Conservation (phyloP, 495 filamentous ascomycete species). For the Aspergillus baeticus region DNA sequence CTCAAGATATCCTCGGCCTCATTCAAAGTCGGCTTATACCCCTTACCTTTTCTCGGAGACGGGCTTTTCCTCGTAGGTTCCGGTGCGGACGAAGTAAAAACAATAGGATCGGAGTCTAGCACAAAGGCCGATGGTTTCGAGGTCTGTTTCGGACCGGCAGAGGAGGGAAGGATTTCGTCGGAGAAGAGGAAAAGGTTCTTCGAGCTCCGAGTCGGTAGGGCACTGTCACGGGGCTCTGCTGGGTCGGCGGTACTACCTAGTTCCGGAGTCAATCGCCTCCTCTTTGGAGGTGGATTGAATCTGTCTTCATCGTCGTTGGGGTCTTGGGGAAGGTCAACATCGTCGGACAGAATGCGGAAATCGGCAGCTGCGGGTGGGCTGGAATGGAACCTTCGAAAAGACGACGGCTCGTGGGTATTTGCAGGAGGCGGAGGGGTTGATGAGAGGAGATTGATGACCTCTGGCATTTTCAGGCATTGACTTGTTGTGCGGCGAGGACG, state of each 20-base stretch:
- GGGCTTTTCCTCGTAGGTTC: conserved; percentile 10
- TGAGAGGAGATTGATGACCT: conserved; percentile 43
- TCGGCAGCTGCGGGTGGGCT: conserved; percentile 9
- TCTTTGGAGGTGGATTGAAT: conserved; percentile 37
- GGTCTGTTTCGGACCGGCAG: conserved; percentile 14
- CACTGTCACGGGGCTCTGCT: conserved; percentile 5
- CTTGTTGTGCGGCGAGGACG: not conserved
- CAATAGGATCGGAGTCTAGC: conserved; percentile 49
- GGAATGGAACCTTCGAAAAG: conserved; percentile 17
- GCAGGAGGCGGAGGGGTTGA: conserved; percentile 35
- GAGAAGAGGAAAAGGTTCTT: conserved; percentile 34
- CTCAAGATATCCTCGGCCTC: conserved; percentile 32
- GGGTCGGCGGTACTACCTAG: not conserved
- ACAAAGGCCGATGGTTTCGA: conserved; percentile 3
- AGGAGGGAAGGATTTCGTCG: conserved; percentile 32
- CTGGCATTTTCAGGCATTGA: conserved; percentile 33
- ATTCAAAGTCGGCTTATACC: conserved; percentile 10
- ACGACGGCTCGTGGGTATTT: conserved; percentile 14
- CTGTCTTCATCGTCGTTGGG: conserved; percentile 32
- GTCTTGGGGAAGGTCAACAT: conserved; percentile 43
- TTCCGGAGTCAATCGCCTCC: conserved; percentile 38
- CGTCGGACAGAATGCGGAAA: conserved; percentile 45
- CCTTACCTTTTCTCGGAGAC: not conserved
- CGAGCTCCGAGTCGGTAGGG: not conserved
- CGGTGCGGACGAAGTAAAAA: conserved; percentile 51